A percentile compares a stretch with the other conserved stretches of the same genome.
These are phyloP conservation scores for Mikania micrantha DNA, from an alignment of 129 eudicot genomes.

Conservation along the genomic window DNA sequence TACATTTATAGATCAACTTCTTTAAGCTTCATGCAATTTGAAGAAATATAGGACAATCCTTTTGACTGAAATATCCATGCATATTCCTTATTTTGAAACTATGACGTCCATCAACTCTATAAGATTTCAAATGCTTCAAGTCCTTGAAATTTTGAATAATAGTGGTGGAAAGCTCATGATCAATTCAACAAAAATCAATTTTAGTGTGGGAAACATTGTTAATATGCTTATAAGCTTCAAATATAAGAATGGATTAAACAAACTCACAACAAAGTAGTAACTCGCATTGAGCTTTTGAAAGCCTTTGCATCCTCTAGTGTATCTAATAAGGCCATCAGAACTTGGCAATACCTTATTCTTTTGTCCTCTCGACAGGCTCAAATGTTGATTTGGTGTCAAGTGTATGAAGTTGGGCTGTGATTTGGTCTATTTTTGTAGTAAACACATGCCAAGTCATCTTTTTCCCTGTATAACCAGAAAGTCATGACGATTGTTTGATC, in stretches of 20 bases:
- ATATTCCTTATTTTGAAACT: slow-evolving; percentile 63
- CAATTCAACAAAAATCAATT: slow-evolving; percentile 10
- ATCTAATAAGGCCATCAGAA: slow-evolving; percentile 44
- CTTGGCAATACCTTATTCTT: no score
- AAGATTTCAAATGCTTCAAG: slow-evolving; percentile 46
- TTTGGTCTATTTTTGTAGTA: no score
- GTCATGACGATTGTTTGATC: no score
- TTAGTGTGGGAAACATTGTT: background rate
- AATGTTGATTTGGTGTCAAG: no score
- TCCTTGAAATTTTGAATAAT: slow-evolving; percentile 34
- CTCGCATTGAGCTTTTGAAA: slow-evolving; percentile 59
- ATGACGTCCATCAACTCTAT: slow-evolving; percentile 68
- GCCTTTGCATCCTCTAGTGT: slow-evolving; percentile 45
- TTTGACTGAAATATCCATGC: slow-evolving; percentile 61
- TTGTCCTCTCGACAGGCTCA: no score
- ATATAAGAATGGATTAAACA: background rate
- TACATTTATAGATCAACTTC: slow-evolving; percentile 90
- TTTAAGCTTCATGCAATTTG: slow-evolving; percentile 45
- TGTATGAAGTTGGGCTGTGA: no score
- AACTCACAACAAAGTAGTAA: slow-evolving; percentile 63
- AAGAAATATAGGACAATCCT: slow-evolving; percentile 58
- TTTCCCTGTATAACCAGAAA: no score
- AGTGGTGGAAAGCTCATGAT: slow-evolving; percentile 55
- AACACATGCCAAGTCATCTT: no score
- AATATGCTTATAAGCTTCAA: slow-evolving; percentile 6